Evolutionary conservation across 2,329 filamentous ascomycete species (phyloP), one percentile per base, ranked within the genome.

Genomic region (Stagonosporopsis vannaccii): DNA sequence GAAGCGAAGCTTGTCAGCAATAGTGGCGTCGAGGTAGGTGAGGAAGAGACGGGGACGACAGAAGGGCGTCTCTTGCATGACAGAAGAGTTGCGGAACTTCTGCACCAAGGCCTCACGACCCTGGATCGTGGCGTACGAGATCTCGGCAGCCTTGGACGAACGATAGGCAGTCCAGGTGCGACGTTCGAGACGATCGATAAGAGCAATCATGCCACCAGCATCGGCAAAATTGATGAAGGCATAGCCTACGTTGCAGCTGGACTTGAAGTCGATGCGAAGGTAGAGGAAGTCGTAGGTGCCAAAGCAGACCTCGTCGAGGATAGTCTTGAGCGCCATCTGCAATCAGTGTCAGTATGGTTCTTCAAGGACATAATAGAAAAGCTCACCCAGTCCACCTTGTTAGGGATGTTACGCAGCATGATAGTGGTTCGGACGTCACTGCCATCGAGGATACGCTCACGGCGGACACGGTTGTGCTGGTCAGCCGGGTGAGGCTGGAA

Each of bases 51-150:
- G 96, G 0, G 95, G 95, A 0, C 92, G 88, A 68, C 92, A 96
- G 48, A 89, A 87, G 0, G 86, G 82, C 11, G 87, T 85, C 77
- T 98, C 93, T 0, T 94, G 82, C 92, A 98, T 97, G 26, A 99
- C 92, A 0, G 92, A 94, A 35, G 92, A 97, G 79, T 99, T 99
- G 32, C 95, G 88, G 71, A 99, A 99, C 73, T 98, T 97, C 74
- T 96, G 90, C 6, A 97, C 86, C 0, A 98, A 82, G 61, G 91
- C 94, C 70, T 97, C 92, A 61, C 90, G 89, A 41, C 95, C 95
- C 79, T 99, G 95, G 57, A 97, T 94, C 12, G 93, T 97, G n/a
- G 95, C 95, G 75, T 98, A 99, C 0, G 93, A 97, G 40, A 98
- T 87, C 74, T 96, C 91, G 0, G 91, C 91, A 44, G 91, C 83